phyloP scores from a whole-genome alignment of 2,329 filamentous ascomycete genomes.

The Calonectria honghensis region DNA sequence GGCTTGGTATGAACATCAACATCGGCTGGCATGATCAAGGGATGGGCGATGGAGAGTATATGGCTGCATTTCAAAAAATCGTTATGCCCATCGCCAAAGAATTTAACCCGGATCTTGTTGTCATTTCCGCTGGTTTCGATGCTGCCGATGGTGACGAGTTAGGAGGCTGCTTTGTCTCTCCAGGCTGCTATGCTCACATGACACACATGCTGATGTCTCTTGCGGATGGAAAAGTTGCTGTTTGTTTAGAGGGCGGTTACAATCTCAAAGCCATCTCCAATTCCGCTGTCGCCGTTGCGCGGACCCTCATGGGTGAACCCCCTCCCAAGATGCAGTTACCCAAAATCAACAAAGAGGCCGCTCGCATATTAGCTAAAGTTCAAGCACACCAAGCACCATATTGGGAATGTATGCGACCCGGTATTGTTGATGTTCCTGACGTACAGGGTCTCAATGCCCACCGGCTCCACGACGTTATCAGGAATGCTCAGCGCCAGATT shows the following conservation, averaged over 20 bases:
- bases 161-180: conserved; percentile 93
- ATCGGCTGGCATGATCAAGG: conserved; percentile 81
- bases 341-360: conserved; percentile 75
- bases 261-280: conserved; percentile 94
- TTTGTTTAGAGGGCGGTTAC: conserved; percentile 97
- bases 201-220: conserved; percentile 99
- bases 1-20: conserved; percentile 78
- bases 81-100: conserved; percentile 97
- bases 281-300: conserved; percentile 92
- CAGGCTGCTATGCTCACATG: conserved; percentile 96
- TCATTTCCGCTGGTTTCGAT: conserved; percentile 97
- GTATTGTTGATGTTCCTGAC: conserved; percentile 73
- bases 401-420: conserved; percentile 92
- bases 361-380: conserved; percentile 74
- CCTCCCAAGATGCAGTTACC: conserved; percentile 78
- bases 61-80: conserved; percentile 95
- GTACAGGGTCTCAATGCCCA: conserved; percentile 72
- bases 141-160: conserved; percentile 95
- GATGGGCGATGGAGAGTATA: conserved; percentile 97
- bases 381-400: conserved; percentile 79
- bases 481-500: conserved; percentile 83
- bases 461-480: conserved; percentile 86
- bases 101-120: conserved; percentile 94
- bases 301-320: conserved; percentile 95
- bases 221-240: conserved; percentile 90